Conservation (phyloP, 1,284 basidiomycete genomes). For the Leccinum griseonigrum region DNA sequence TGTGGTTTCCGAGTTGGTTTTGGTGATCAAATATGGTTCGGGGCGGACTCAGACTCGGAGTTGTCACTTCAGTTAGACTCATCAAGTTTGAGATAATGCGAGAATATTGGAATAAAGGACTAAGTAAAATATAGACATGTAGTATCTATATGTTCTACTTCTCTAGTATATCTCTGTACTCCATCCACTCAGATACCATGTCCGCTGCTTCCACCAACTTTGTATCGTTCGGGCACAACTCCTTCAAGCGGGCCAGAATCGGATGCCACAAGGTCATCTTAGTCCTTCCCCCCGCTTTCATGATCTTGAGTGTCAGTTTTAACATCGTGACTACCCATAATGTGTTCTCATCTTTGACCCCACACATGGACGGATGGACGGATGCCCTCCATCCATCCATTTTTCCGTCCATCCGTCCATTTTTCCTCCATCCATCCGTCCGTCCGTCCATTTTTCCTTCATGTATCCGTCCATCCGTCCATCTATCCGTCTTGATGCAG, state of each 20-base stretch:
- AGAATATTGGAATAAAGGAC: too few species aligned
- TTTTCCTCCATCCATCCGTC: too few species aligned
- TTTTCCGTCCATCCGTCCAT: too few species aligned
- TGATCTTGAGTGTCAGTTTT: not conserved
- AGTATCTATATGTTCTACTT: not conserved
- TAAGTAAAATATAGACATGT: too few species aligned
- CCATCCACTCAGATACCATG: not conserved
- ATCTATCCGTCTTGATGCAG: too few species aligned
- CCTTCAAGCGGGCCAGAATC: not conserved
- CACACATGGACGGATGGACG: too few species aligned
- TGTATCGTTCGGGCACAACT: not conserved
- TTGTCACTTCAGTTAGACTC: not conserved
- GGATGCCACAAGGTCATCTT: not conserved
- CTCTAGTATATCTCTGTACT: not conserved
- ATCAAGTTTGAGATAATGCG: not conserved
- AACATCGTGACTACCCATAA: not conserved
- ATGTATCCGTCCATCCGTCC: too few species aligned
- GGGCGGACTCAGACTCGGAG: not conserved
- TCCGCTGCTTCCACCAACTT: not conserved
- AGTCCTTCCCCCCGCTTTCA: not conserved
- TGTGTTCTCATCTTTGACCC: too few species aligned
- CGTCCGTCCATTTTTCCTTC: too few species aligned
- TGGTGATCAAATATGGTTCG: not conserved
- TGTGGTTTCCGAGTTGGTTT: not conserved
- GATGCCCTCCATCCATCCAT: too few species aligned